Evolutionary conservation across 345 rosid species (phyloP).

Genomic region (Bruguiera gymnorhiza): DNA sequence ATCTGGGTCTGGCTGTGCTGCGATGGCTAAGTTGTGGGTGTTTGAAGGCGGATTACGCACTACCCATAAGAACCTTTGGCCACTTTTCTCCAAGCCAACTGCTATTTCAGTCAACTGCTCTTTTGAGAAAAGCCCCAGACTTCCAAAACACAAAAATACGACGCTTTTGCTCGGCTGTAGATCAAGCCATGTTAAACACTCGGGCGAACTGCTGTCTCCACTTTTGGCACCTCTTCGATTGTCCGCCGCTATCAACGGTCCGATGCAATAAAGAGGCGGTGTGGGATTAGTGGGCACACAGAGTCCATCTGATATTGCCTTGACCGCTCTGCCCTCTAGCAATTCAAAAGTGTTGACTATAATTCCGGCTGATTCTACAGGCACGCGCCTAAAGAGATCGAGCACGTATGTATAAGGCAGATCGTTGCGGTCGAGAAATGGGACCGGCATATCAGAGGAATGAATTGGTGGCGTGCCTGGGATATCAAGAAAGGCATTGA

Average conservation of each 20-base stretch:
- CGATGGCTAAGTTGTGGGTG: constrained; percentile 1
- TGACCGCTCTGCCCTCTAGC: constrained; percentile 42
- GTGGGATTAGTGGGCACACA: constrained; percentile 32
- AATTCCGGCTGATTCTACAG: constrained; percentile 32
- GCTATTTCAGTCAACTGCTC: constrained; percentile 46
- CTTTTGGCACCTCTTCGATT: not conserved
- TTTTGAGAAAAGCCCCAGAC: constrained; percentile 36
- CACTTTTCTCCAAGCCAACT: constrained; percentile 41
- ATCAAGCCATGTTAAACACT: constrained; percentile 42
- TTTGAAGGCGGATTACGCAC: constrained; percentile 34
- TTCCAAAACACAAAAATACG: constrained; percentile 42
- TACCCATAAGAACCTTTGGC: constrained; percentile 48
- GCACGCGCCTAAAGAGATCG: not conserved
- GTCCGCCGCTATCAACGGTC: constrained; percentile 40
- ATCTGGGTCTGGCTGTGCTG: constrained; percentile 9
- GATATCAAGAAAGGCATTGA: constrained; percentile 3
- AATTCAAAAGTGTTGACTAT: constrained; percentile 51
- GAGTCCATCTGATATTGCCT: constrained; percentile 42
- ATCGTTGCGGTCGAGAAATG: constrained; percentile 19
- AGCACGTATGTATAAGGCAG: constrained; percentile 15
- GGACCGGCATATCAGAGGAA: constrained; percentile 17
- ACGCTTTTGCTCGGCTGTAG: constrained; percentile 39
- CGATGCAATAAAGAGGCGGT: constrained; percentile 48
- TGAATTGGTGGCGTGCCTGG: constrained; percentile 34
- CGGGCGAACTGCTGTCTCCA: not conserved